phyloP scores from a whole-genome alignment of 2,329 filamentous ascomycete genomes.

The Purpureocillium lavendulum region DNA sequence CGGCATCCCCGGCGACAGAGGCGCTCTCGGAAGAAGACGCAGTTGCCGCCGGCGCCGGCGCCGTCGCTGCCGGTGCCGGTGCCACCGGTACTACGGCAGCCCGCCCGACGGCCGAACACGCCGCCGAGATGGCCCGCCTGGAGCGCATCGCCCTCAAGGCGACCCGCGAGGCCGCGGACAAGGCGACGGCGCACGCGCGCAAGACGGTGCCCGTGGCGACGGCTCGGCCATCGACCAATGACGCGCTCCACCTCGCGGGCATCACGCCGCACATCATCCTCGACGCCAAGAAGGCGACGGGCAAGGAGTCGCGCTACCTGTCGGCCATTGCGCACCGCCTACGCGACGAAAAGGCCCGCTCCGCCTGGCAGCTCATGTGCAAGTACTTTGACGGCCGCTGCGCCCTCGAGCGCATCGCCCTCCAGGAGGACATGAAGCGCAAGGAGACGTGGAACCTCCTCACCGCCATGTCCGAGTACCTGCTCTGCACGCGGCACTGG shows the following conservation, averaged over 20 bases:
- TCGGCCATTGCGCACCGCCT: constrained; percentile 50
- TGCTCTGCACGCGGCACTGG: constrained; percentile 64
- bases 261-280: constrained; percentile 61
- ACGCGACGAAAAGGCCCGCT: constrained; percentile 47
- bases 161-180: constrained; percentile 46
- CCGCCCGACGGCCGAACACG: constrained; percentile 42
- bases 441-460: constrained; percentile 68
- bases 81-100: constrained; percentile 12
- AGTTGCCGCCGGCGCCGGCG: background rate
- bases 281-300: constrained; percentile 69
- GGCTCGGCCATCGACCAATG: constrained; percentile 46
- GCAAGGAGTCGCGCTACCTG: constrained; percentile 66
- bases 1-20: background rate
- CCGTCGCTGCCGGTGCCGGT: constrained; percentile 13
- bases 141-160: constrained; percentile 48
- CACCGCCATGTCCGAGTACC: constrained; percentile 56
- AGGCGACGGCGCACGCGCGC: constrained; percentile 46
- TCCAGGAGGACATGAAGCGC: constrained; percentile 79
- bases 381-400: constrained; percentile 84
- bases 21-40: too few species aligned
- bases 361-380: constrained; percentile 64
- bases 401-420: constrained; percentile 76
- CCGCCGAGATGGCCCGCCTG: constrained; percentile 53
- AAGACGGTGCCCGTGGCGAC: constrained; percentile 41
- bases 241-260: constrained; percentile 46